These are phyloP conservation scores for Tetrahymena thermophila DNA, from an alignment of 73 alveolate species.

Conservation along the genomic window DNA sequence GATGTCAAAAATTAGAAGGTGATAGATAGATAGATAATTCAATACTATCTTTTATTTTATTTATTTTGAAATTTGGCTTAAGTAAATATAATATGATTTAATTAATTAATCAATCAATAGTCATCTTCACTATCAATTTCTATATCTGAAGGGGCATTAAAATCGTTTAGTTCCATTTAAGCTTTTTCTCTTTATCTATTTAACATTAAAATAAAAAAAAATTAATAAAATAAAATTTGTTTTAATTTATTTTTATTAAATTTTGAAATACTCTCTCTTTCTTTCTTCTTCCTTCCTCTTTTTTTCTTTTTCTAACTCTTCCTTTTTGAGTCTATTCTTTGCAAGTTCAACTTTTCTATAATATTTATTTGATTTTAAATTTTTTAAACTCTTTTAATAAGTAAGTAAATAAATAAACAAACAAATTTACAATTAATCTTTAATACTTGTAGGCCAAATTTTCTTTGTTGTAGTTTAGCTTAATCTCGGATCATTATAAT, in stretches of 20 bases:
- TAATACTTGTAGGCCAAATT: not conserved
- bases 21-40: too few species aligned
- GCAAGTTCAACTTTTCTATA: not conserved
- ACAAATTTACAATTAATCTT: not conserved
- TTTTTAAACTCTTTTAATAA: not conserved
- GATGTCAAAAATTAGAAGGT: too few species aligned
- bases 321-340: not conserved
- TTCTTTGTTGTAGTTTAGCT: not conserved
- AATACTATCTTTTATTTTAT: too few species aligned
- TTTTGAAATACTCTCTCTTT: conserved; percentile 2
- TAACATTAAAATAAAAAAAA: not conserved
- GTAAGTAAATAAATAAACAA: not conserved
- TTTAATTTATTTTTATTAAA: too few species aligned
- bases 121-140: not conserved
- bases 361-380: not conserved
- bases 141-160: not conserved
- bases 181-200: not conserved
- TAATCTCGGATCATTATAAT: not conserved
- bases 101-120: not conserved
- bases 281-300: not conserved
- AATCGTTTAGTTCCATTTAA: not conserved
- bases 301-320: not conserved
- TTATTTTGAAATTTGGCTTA: too few species aligned
- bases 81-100: not conserved
- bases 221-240: not conserved